Evolutionary conservation across 371 early-diverging fungal species (phyloP), one percentile per base, ranked within the genome.

Genomic region (Mucor plumbeus): DNA sequence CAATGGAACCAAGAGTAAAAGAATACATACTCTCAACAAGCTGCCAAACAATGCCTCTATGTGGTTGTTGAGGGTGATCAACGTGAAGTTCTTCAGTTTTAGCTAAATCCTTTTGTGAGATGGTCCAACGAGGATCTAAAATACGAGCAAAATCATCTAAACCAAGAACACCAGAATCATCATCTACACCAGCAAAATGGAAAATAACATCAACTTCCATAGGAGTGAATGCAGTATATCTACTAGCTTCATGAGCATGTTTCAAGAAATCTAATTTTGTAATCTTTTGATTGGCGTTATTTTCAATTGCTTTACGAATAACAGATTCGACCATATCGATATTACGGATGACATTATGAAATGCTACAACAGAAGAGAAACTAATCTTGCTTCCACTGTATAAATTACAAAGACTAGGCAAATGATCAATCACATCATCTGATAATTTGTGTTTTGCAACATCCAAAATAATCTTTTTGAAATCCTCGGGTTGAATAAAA

Each of bases 1-100:
- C 96, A 74, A 98, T 86, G 1, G 97, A 90, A 33, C 97, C 99
- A 17, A 97, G 81, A 14, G 87, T 69, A 75, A 98, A 98, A 50
- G 89, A 87, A 71, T 93, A 85, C 19, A 77, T 74, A 53, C 79
- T 81, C 39, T 81, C 84, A 7, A 82, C 59, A 17, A 81, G 15
- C n/a, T 76, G 79, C 71, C 78, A 78, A 26, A 76, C 58, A 38
- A 75, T 47, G 35, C 82, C 71, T 21, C 68, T 65, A 50, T 78
- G 71, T 56, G 73, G 64, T 33, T 67, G 65, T 0, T 66, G 5
- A n/a, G 47, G 41, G 39, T 44, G 48, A 33, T 63, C 63, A 8
- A 63, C 10, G 40, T 64, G 44, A 10, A 35, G 26, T 1, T 54
- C 53, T 4, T 68, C 63, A 21, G 56, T 43, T 26, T 65, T 64